Conservation (phyloP, 257 asterid genomes). For the Asclepias syriaca region DNA sequence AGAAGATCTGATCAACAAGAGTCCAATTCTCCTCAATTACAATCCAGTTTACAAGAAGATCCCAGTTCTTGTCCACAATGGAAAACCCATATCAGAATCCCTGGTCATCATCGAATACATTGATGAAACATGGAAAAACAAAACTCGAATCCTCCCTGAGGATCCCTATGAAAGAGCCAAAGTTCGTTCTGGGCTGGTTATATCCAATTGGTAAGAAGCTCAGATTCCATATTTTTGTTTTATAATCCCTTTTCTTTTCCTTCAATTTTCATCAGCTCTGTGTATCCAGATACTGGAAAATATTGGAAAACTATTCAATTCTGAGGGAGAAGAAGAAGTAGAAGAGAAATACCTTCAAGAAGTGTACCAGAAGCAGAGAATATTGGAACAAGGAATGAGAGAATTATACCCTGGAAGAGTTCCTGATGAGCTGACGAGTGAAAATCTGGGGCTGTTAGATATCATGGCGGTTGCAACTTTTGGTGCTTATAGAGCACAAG, state of each 20-base stretch:
- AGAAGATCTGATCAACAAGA: conserved; percentile 23
- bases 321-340: conserved; percentile 9
- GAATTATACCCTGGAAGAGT: conserved; percentile 18
- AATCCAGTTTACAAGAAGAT: conserved; percentile 26
- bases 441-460: conserved; percentile 31
- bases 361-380: conserved; percentile 20
- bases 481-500: conserved; percentile 29
- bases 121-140: conserved; percentile 24
- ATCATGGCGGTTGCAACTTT: conserved; percentile 31
- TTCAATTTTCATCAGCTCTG: background rate
- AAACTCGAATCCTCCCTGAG: conserved; percentile 14
- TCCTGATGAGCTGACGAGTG: background rate
- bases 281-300: conserved; percentile 23
- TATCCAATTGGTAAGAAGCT: background rate
- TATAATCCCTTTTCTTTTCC: background rate
- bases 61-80: conserved; percentile 22
- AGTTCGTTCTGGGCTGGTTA: conserved; percentile 27
- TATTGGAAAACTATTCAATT: conserved; percentile 16
- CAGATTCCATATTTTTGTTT: background rate
- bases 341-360: conserved; percentile 16
- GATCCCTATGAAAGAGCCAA: conserved; percentile 25
- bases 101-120: conserved; percentile 21
- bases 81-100: conserved; percentile 25
- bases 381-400: conserved; percentile 31
- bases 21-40: conserved; percentile 13